A percentile compares a stretch with the other conserved stretches of the same genome.
phyloP scores from a whole-genome alignment of 176 grass and related monocot genomes.

The Musa troglodytarum region DNA sequence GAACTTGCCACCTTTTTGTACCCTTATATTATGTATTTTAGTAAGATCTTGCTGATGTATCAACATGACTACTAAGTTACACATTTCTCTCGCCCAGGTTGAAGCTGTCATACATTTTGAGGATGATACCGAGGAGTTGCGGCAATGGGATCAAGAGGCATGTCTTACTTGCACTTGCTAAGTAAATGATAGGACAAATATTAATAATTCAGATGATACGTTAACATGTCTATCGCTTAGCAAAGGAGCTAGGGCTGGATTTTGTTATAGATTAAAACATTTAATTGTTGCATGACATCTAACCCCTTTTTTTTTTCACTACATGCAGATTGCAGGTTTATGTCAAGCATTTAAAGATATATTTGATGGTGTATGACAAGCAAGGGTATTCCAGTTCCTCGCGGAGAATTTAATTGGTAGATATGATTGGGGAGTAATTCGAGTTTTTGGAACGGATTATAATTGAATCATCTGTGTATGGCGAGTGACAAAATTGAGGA shows the following conservation, averaged over 20 bases:
- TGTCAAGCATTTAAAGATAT: constrained; percentile 97
- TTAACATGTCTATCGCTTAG: no score
- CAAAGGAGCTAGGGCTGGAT: no score
- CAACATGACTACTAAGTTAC: background rate
- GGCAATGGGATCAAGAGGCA: constrained; percentile 97
- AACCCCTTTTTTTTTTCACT: background rate
- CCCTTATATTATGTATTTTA: background rate
- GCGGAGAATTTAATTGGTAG: background rate
- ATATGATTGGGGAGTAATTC: background rate
- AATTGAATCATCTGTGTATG: no score
- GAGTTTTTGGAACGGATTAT: no score
- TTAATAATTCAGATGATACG: background rate
- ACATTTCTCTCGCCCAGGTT: constrained; percentile 41
- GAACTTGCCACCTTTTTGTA: background rate
- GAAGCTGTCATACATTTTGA: constrained; percentile 98
- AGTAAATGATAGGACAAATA: background rate
- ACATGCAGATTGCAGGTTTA: constrained; percentile 65
- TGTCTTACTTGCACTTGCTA: constrained; percentile 1
- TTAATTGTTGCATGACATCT: background rate
- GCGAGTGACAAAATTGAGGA: no score
- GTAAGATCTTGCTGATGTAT: background rate
- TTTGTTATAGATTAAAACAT: background rate
- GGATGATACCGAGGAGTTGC: constrained; percentile 83
- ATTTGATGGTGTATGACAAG: constrained; percentile 76
- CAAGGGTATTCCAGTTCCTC: constrained; percentile 70